phyloP scores from a whole-genome alignment of 225 moss, liverwort and hornwort genomes.

The Pseudoscleropodium purum region DNA sequence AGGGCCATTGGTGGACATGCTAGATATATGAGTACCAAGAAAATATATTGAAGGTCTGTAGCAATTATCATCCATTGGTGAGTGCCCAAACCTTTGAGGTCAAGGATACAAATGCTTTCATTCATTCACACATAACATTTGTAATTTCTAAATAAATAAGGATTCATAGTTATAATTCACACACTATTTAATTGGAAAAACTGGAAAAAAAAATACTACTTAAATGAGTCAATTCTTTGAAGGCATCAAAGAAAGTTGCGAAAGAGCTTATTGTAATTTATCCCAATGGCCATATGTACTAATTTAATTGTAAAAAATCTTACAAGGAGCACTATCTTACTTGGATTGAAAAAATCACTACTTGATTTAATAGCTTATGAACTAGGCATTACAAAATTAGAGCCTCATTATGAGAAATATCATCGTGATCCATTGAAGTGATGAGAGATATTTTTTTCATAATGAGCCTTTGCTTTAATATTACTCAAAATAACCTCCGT shows the following conservation, averaged over 20 bases:
- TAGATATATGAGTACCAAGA: background rate
- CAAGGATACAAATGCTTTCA: background rate
- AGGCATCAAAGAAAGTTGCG: background rate
- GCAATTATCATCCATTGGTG: background rate
- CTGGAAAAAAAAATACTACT: background rate
- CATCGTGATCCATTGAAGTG: rapidly evolving
- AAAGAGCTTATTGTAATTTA: rapidly evolving
- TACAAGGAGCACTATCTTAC: background rate
- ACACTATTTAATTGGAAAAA: background rate
- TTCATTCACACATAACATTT: background rate
- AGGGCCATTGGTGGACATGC: background rate
- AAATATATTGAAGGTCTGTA: background rate
- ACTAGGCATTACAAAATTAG: background rate
- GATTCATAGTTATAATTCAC: background rate
- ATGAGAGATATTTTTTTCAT: background rate
- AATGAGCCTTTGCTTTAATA: background rate
- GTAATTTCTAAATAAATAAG: background rate
- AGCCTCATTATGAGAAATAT: background rate
- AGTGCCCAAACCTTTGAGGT: background rate
- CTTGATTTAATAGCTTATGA: background rate
- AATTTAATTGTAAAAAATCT: background rate
- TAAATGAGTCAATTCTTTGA: rapidly evolving
- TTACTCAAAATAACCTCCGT: rapidly evolving
- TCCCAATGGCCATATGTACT: background rate
- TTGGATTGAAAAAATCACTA: background rate